A percentile compares a stretch with the other conserved stretches of the same genome.
These are phyloP conservation scores for Taphrina flavorubra DNA, from an alignment of 1,139 yeast species.

Conservation along the genomic window DNA sequence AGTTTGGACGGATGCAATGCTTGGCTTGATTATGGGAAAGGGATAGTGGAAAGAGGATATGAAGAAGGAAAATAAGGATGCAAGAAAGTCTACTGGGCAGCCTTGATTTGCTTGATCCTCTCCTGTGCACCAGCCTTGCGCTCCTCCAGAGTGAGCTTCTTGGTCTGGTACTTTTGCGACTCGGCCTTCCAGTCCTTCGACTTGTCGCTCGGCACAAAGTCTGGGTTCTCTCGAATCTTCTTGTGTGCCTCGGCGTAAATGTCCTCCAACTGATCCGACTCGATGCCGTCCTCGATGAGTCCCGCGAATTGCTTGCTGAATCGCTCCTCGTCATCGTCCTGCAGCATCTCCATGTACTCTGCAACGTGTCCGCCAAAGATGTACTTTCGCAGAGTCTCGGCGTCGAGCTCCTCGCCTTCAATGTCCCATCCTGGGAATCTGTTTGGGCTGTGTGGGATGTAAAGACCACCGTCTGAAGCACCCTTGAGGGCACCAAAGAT, in stretches of 20 bases:
- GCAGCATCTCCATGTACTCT: slow-evolving; percentile 99
- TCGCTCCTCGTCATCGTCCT: slow-evolving; percentile 99
- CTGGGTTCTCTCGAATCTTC: slow-evolving; percentile 94
- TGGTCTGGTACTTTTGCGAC: slow-evolving; percentile 88
- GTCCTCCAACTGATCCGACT: slow-evolving; percentile 96
- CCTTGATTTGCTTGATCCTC: slow-evolving; percentile 37
- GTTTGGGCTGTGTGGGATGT: slow-evolving; percentile 99
- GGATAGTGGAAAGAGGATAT: not conserved
- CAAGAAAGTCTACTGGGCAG: slow-evolving; percentile 14
- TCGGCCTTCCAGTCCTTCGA: slow-evolving; percentile 98
- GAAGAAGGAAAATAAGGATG: not conserved
- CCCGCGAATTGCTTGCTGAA: slow-evolving; percentile 95
- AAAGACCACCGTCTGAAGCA: slow-evolving; percentile 99
- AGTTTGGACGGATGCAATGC: slow-evolving; percentile 17
- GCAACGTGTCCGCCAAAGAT: slow-evolving; percentile 99
- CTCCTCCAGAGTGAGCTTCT: slow-evolving; percentile 88
- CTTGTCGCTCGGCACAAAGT: slow-evolving; percentile 80
- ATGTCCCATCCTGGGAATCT: slow-evolving; percentile 99
- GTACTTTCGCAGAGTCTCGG: slow-evolving; percentile 97
- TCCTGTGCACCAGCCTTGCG: slow-evolving; percentile 69
- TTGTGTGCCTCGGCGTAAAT: slow-evolving; percentile 86
- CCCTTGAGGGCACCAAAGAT: slow-evolving; percentile 99
- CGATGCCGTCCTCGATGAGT: slow-evolving; percentile 95
- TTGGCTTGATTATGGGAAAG: slow-evolving; percentile 16
- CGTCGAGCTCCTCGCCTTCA: slow-evolving; percentile 97